A percentile compares a stretch with the other conserved stretches of the same genome.
phyloP scores from a whole-genome alignment of 371 early-diverging fungal species.

The Cokeromyces recurvatus region DNA sequence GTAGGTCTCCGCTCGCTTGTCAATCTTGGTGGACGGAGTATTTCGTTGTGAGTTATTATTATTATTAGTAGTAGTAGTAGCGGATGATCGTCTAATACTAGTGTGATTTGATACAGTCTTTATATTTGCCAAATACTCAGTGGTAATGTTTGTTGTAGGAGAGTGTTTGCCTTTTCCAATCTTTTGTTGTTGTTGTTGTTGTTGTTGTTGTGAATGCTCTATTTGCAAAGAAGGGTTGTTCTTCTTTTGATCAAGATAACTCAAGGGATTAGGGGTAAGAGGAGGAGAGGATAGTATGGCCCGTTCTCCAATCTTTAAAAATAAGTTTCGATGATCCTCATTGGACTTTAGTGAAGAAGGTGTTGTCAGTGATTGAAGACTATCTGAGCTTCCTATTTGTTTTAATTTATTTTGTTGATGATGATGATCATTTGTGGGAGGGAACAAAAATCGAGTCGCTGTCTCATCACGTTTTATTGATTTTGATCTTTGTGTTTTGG shows the following conservation, averaged over 20 bases:
- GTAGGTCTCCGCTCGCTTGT: conserved; percentile 32
- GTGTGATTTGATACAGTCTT: too few relatives aligned
- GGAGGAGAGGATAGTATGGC: not conserved
- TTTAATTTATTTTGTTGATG: not conserved
- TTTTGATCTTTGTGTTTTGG: conserved; percentile 17
- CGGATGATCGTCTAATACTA: not conserved
- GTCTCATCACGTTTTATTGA: conserved; percentile 25
- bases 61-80: not conserved
- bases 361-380: conserved; percentile 7
- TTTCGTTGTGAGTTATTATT: not conserved
- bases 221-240: too few relatives aligned
- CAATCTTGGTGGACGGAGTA: not conserved
- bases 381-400: conserved; percentile 1
- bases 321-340: not conserved
- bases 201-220: too few relatives aligned
- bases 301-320: not conserved
- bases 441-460: conserved; percentile 12
- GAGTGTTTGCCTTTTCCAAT: too few relatives aligned
- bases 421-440: too few relatives aligned
- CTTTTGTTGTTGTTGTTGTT: too few relatives aligned
- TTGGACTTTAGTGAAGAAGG: conserved; percentile 3
- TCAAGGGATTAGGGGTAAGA: not conserved
- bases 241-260: too few relatives aligned
- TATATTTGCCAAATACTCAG: too few relatives aligned
- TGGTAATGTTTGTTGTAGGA: not conserved